Conservation (phyloP, 1,284 basidiomycete species). For the Entoloma clypeatum region DNA sequence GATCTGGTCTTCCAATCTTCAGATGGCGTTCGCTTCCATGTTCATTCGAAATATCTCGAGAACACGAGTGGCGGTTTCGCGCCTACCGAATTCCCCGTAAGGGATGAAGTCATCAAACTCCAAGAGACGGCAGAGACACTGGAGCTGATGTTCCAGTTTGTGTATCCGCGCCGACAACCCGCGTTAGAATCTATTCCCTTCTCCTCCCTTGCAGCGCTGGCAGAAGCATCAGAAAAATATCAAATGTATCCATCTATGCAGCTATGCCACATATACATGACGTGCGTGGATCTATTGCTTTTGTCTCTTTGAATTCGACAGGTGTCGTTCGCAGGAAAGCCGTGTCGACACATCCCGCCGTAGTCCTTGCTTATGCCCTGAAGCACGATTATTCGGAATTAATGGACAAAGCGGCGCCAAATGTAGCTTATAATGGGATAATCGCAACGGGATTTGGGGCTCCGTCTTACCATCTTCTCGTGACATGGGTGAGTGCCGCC, state of each 20-base stretch:
- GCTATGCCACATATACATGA: conserved; percentile 19
- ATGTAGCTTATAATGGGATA: no score
- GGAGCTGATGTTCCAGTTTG: conserved; percentile 14
- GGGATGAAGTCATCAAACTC: conserved; percentile 10
- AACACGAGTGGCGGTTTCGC: conserved; percentile 16
- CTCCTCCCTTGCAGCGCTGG: conserved; percentile 16
- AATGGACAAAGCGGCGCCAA: conserved; percentile 14
- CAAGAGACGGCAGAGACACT: conserved; percentile 11
- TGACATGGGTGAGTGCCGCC: no score
- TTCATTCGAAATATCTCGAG: conserved; percentile 22
- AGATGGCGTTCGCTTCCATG: conserved; percentile 23
- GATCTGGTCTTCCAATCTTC: conserved; percentile 24
- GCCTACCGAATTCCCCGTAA: conserved; percentile 1
- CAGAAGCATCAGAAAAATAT: conserved; percentile 30
- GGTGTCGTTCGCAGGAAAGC: conserved; percentile 5
- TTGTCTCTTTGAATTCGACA: not conserved
- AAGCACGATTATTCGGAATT: conserved; percentile 18
- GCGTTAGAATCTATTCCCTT: conserved; percentile 7
- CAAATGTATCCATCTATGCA: conserved; percentile 25
- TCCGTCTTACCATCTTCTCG: no score
- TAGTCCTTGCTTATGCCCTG: conserved; percentile 13
- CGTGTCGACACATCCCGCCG: conserved; percentile 6
- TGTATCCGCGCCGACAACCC: conserved; percentile 14
- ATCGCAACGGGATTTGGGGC: no score
- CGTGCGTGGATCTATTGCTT: conserved; percentile 10